Conservation (phyloP, 2,329 filamentous ascomycete genomes). For the Aspergillus sp. region DNA sequence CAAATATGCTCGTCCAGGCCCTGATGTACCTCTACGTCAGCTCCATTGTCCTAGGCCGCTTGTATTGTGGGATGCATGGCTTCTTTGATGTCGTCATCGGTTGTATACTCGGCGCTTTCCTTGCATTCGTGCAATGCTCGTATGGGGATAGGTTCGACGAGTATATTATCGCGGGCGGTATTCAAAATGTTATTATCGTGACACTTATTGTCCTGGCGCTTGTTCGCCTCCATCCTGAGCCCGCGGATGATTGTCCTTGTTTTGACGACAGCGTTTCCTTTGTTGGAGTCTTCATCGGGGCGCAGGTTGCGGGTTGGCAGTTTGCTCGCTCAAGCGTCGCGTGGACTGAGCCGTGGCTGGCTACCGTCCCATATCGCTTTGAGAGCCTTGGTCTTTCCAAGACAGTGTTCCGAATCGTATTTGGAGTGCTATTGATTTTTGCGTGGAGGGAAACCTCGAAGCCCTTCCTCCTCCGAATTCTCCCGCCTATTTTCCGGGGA, state of each 20-base stretch:
- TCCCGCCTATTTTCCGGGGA: slow-evolving; percentile 81
- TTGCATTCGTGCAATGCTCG: slow-evolving; percentile 47
- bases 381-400: slow-evolving; percentile 56
- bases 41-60: slow-evolving; percentile 80
- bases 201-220: slow-evolving; percentile 61
- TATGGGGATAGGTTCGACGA: slow-evolving; percentile 55
- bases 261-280: slow-evolving; percentile 96
- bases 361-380: slow-evolving; percentile 56
- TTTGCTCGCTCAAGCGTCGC: slow-evolving; percentile 52
- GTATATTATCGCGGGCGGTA: slow-evolving; percentile 58
- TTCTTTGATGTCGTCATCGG: slow-evolving; percentile 85
- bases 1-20: slow-evolving; percentile 54
- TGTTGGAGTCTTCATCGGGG: slow-evolving; percentile 77
- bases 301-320: slow-evolving; percentile 77
- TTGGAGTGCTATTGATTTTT: slow-evolving; percentile 78
- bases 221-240: slow-evolving; percentile 86
- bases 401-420: slow-evolving; percentile 57
- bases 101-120: slow-evolving; percentile 61
- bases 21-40: slow-evolving; percentile 74
- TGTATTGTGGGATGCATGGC: slow-evolving; percentile 98
- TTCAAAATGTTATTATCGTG: slow-evolving; percentile 55
- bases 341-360: slow-evolving; percentile 45
- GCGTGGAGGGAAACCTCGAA: slow-evolving; percentile 87
- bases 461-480: slow-evolving; percentile 61
- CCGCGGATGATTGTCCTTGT: slow-evolving; percentile 91